phyloP scores from a whole-genome alignment of 352 stramenopile genomes.

The Phytophthora megakarya region DNA sequence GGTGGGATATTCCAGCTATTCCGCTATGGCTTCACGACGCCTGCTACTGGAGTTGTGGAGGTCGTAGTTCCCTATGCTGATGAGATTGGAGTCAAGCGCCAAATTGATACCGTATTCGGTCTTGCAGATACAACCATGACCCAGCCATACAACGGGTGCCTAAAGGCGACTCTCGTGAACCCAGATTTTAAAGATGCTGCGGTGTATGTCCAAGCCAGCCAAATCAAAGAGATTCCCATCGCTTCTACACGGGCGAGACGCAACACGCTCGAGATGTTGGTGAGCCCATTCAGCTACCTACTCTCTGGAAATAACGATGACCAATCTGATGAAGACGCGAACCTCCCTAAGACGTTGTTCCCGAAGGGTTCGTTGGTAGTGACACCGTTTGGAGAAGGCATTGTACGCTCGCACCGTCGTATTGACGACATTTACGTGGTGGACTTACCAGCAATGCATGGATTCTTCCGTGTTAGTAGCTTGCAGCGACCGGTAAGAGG shows the following conservation, averaged over 20 bases:
- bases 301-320: constrained; percentile 16
- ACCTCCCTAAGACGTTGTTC: constrained; percentile 40
- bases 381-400: constrained; percentile 73
- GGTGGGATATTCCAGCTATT: constrained; percentile 78
- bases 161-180: constrained; percentile 59
- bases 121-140: constrained; percentile 55
- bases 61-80: constrained; percentile 42
- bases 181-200: constrained; percentile 46
- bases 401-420: constrained; percentile 50
- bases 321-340: constrained; percentile 8
- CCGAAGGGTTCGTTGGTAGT: constrained; percentile 52
- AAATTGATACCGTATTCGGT: constrained; percentile 66
- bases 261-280: constrained; percentile 76
- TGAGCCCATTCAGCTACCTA: constrained; percentile 75
- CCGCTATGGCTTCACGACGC: constrained; percentile 38
- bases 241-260: constrained; percentile 38
- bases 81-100: constrained; percentile 42
- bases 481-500: constrained; percentile 53
- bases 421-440: constrained; percentile 66
- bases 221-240: constrained; percentile 40
- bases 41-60: background rate
- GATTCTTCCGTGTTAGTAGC: constrained; percentile 50
- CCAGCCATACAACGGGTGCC: constrained; percentile 47
- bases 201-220: constrained; percentile 54
- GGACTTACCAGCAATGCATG: constrained; percentile 45